Conservation (phyloP, 768 basidiomycete genomes). For the Lactarius vividus region DNA sequence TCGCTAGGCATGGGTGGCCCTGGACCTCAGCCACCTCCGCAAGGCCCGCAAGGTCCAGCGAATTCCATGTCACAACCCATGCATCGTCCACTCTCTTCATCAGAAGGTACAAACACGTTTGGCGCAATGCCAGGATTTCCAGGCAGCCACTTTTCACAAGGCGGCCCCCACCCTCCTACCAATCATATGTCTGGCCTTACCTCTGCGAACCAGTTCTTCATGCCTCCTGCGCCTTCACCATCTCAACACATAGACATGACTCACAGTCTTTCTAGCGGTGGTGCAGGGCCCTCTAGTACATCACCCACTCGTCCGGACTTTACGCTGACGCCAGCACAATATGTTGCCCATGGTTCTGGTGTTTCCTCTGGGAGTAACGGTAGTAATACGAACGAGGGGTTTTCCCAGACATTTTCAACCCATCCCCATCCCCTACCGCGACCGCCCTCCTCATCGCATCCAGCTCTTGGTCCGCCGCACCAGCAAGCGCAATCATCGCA, state of each 20-base stretch:
- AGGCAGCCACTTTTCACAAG: constrained; percentile 31
- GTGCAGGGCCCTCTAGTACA: constrained; percentile 37
- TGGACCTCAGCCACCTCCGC: constrained; percentile 13
- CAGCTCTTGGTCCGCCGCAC: constrained; percentile 24
- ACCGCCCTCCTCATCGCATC: constrained; percentile 36
- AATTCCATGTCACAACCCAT: constrained; percentile 18
- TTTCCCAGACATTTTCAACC: constrained; percentile 36
- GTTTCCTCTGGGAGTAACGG: constrained; percentile 18
- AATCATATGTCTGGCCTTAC: constrained; percentile 13
- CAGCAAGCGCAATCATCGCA: constrained; percentile 19
- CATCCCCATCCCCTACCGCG: constrained; percentile 36
- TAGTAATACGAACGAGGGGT: constrained; percentile 32
- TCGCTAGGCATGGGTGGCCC: constrained; percentile 16
- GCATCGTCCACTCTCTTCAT: constrained; percentile 17
- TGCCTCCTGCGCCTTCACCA: constrained; percentile 47
- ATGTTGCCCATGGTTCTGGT: constrained; percentile 44
- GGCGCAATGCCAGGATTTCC: constrained; percentile 12
- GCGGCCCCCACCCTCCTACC: constrained; percentile 30
- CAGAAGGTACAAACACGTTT: constrained; percentile 16
- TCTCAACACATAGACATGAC: constrained; percentile 44
- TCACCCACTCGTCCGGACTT: constrained; percentile 45
- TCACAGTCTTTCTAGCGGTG: constrained; percentile 40
- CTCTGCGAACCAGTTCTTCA: constrained; percentile 37
- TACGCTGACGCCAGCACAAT: constrained; percentile 61
- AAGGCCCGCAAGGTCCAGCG: constrained; percentile 17